A percentile compares a stretch with the other conserved stretches of the same genome.
Evolutionary conservation across 2,329 filamentous ascomycete species (phyloP).

Genomic region (Camillea tinctor): DNA sequence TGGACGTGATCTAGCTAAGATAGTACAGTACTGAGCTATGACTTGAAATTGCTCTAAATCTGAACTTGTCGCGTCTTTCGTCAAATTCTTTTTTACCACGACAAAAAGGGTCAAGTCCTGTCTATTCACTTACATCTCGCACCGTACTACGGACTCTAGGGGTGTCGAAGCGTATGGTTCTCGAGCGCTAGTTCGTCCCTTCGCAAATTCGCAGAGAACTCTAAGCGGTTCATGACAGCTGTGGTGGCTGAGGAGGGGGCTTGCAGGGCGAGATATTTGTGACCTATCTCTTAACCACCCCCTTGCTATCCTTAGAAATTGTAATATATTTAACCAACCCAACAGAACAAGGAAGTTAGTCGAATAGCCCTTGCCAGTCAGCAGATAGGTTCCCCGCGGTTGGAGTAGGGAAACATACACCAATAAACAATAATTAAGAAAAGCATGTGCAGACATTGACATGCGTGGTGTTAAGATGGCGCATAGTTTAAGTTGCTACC

Average conservation of each 20-base stretch:
- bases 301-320: background rate
- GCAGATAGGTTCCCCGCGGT: background rate
- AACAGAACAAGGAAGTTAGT: background rate
- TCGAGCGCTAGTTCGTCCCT: background rate
- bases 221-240: background rate
- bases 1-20: background rate
- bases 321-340: background rate
- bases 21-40: background rate
- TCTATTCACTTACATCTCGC: background rate
- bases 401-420: background rate
- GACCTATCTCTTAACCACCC: background rate
- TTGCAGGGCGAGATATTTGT: background rate
- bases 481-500: background rate
- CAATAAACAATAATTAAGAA: background rate
- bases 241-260: background rate
- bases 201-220: background rate
- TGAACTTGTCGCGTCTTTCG: background rate
- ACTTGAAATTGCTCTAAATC: background rate
- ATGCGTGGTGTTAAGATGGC: background rate
- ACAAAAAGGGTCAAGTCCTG: too few species aligned
- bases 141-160: background rate
- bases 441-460: background rate
- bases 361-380: background rate
- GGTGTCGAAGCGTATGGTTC: background rate
- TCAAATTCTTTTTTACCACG: background rate